Base-by-base conservation (phyloP, 1,139 yeast genomes). In the Pichia sp. region DNA sequence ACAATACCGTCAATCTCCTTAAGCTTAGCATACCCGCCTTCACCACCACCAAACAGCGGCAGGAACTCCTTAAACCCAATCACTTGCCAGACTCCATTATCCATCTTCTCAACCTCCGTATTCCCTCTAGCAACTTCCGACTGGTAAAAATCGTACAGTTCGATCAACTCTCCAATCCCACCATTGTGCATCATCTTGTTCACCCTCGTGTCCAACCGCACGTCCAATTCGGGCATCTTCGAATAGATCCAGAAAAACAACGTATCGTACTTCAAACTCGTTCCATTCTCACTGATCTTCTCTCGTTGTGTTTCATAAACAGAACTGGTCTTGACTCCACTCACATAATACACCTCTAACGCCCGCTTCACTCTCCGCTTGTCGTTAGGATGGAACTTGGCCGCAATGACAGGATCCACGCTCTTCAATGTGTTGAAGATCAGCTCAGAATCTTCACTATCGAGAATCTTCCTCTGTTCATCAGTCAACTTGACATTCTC, bases 51-150 rank as follows among this genome's bases (percentile, higher is more conserved):
- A 5, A 93, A 65, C 85, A 90, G 91, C 0, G 96, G 96, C 34
- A 90, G 64, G 61, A 93, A 91, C 63, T 93, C 98, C 60, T 89
- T 88, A 65, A 89, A 93, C 2, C 99, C 99, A 58, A 93, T 90
- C 2, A 89, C 96, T 66, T 93, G 99, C 89, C 90, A 91, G 0
- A 93, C 77, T 1, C 99, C 98, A 46, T 78, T 70, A 44, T 87
- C 84, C 47, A 81, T 68, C 46, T 78, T 81, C 1, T 80, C 79
- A 18, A 58, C 62, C 2, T 81, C 80, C 21, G 58, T 62, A 1
- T 69, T 69, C 0, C 60, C 54, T 24, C 24, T 22, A 53, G 53
- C 1, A 46, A 42, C 24, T 58, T 48, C 34, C 3, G 38, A 19
- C 19, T 34, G 8, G 53, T 75, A 84, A 34, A 66, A 70, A 0